These are phyloP conservation scores for Mycena indigotica DNA, from an alignment of 768 basidiomycete species.

Conservation along the genomic window DNA sequence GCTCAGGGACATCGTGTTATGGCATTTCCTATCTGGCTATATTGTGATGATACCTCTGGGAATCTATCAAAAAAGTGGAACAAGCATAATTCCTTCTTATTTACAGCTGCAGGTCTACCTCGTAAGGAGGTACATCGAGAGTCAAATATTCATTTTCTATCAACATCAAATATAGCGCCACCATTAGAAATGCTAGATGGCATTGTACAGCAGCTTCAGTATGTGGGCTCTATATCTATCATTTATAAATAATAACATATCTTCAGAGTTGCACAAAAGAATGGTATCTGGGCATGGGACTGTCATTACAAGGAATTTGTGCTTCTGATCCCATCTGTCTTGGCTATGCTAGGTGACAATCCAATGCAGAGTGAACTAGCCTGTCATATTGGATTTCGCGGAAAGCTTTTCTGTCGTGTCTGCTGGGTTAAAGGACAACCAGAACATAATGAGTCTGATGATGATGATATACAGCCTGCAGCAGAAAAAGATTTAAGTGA, in stretches of 20 bases:
- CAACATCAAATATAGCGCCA: constrained; percentile 30
- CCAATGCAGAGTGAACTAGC: constrained; percentile 50
- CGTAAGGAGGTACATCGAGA: constrained; percentile 5
- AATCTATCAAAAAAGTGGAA: constrained; percentile 33
- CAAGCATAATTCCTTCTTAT: constrained; percentile 26
- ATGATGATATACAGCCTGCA: background rate
- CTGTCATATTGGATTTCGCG: constrained; percentile 43
- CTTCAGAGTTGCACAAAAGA: constrained; percentile 23
- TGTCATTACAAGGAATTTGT: constrained; percentile 27
- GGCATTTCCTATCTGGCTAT: constrained; percentile 29
- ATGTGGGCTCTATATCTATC: background rate
- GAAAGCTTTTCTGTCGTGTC: constrained; percentile 41
- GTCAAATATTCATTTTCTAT: constrained; percentile 21
- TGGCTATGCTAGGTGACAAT: constrained; percentile 46
- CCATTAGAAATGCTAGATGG: constrained; percentile 36
- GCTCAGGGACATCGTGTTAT: constrained; percentile 20
- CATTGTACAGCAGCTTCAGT: constrained; percentile 26
- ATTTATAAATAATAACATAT: background rate
- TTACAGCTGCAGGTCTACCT: constrained; percentile 19
- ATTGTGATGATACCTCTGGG: constrained; percentile 35
- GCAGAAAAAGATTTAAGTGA: background rate
- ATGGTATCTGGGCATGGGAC: constrained; percentile 46
- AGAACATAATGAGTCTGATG: constrained; percentile 12
- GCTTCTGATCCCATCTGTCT: constrained; percentile 31
- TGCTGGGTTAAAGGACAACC: constrained; percentile 36